Evolutionary conservation across 371 early-diverging fungal genomes (phyloP).

Genomic region (Lichtheimia ornata): DNA sequence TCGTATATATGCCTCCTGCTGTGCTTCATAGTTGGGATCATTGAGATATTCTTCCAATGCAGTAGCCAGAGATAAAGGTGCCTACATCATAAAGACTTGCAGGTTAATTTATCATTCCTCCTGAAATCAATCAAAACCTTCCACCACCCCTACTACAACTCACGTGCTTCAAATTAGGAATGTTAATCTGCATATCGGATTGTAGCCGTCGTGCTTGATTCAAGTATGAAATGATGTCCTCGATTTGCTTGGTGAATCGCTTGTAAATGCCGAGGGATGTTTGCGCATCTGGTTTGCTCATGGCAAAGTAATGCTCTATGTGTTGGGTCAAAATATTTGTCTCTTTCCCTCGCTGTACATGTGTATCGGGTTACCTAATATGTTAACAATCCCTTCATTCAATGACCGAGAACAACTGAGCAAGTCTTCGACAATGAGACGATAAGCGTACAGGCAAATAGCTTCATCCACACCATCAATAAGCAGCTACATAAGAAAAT

Average conservation of each 20-base stretch:
- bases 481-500: constrained; percentile 36
- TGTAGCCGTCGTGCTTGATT: constrained; percentile 76
- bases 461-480: constrained; percentile 87
- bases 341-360: neutral
- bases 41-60: constrained; percentile 88
- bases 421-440: constrained; percentile 84
- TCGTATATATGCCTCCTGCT: constrained; percentile 38
- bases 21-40: constrained; percentile 68
- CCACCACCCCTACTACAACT: neutral
- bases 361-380: constrained; percentile 62
- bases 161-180: constrained; percentile 88
- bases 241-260: constrained; percentile 83
- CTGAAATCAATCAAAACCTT: neutral
- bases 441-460: constrained; percentile 83
- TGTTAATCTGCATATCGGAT: constrained; percentile 69
- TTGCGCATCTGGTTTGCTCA: constrained; percentile 78
- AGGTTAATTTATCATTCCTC: constrained; percentile 2
- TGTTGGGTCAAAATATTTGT: neutral
- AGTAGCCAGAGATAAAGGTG: constrained; percentile 83
- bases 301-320: constrained; percentile 85
- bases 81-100: constrained; percentile 42
- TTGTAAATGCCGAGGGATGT: constrained; percentile 89
- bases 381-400: constrained; percentile 91
- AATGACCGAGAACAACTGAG: constrained; percentile 83
- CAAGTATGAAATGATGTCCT: constrained; percentile 77